Conservation (phyloP, 441 rosid species). For the Biscutella laevigata region DNA sequence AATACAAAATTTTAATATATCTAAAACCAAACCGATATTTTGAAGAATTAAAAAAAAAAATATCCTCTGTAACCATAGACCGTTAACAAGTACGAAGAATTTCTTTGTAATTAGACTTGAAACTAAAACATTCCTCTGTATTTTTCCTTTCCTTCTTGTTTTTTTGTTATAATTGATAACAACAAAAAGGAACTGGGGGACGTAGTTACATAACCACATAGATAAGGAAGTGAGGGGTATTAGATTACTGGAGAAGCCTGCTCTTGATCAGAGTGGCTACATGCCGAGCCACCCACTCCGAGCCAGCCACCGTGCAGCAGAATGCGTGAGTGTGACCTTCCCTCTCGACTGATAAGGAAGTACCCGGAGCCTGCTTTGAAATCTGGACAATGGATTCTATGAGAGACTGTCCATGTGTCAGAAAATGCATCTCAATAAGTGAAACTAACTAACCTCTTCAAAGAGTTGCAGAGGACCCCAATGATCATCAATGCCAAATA, state of each 20-base stretch:
- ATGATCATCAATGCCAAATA: slow-evolving; percentile 76
- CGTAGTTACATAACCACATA: no score
- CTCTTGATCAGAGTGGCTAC: slow-evolving; percentile 47
- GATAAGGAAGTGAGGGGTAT: no score
- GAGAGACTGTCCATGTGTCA: background rate
- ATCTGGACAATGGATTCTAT: slow-evolving; percentile 34
- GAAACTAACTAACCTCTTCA: slow-evolving; percentile 48
- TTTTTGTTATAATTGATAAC: no score
- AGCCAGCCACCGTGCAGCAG: slow-evolving; percentile 70
- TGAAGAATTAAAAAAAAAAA: no score
- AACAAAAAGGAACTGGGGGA: no score
- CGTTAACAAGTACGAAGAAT: no score
- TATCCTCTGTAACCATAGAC: no score
- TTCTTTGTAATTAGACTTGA: no score
- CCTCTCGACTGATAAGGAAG: slow-evolving; percentile 52
- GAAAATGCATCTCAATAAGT: background rate
- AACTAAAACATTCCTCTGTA: no score
- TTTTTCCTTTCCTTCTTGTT: no score
- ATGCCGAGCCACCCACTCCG: slow-evolving; percentile 61
- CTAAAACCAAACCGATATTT: no score
- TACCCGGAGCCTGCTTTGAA: slow-evolving; percentile 46
- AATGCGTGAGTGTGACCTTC: slow-evolving; percentile 71
- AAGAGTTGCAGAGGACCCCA: slow-evolving; percentile 79
- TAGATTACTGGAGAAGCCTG: slow-evolving; percentile 10
- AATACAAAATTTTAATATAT: no score